Percentiles rank a stretch among this genome's conserved stretches.
These are phyloP conservation scores for Daldinia bambusicola DNA, from an alignment of 495 filamentous ascomycete genomes.

Conservation along the genomic window DNA sequence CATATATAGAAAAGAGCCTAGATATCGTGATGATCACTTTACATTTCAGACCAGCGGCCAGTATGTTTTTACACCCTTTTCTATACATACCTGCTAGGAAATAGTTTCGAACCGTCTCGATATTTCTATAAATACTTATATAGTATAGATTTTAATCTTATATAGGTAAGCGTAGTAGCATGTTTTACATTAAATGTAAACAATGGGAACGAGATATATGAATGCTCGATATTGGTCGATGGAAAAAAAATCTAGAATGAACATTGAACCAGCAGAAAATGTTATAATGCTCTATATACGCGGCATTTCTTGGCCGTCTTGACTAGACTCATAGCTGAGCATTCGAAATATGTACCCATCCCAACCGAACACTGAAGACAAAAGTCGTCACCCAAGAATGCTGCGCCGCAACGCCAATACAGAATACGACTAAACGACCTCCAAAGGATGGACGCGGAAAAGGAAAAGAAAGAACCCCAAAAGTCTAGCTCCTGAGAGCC, in stretches of 20 bases:
- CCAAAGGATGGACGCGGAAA: background rate
- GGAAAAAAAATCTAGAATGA: background rate
- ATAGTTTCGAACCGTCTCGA: no score
- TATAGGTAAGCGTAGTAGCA: no score
- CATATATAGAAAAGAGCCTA: background rate
- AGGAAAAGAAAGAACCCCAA: background rate
- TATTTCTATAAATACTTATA: no score
- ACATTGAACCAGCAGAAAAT: background rate
- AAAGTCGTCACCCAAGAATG: constrained; percentile 29
- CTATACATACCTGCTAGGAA: no score
- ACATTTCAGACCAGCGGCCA: background rate
- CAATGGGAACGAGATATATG: background rate
- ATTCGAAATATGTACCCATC: constrained; percentile 6
- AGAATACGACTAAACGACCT: constrained; percentile 14
- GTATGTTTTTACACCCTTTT: background rate
- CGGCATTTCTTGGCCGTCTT: constrained; percentile 14
- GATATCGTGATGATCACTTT: background rate
- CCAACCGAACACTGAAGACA: constrained; percentile 7
- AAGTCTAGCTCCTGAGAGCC: constrained; percentile 81
- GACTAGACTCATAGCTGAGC: background rate
- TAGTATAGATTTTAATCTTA: no score
- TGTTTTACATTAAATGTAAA: no score
- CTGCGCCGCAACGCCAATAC: constrained; percentile 47
- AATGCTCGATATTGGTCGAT: background rate
- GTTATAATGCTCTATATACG: constrained; percentile 40